Evolutionary conservation across 2,329 filamentous ascomycete species (phyloP).

Genomic region (Hymenoscyphus linearis): DNA sequence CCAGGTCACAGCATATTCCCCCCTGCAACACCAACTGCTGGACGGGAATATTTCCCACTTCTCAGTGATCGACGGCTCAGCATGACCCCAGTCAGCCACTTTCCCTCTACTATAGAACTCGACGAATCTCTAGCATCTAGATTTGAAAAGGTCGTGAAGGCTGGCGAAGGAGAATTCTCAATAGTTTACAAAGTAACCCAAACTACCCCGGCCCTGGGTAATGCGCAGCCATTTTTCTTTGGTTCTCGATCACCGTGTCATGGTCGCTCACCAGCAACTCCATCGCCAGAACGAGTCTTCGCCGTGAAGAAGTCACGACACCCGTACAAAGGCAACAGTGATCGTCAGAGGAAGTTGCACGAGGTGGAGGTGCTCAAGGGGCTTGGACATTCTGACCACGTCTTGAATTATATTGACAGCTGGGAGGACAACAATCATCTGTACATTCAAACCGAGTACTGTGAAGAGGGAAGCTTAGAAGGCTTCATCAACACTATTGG

Average conservation of each 20-base stretch:
- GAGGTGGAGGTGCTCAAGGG: conserved; percentile 76
- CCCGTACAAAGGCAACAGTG: conserved; percentile 69
- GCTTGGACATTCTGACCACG: conserved; percentile 76
- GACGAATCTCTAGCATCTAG: conserved; percentile 68
- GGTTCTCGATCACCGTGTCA: conserved; percentile 42
- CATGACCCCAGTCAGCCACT: conserved; percentile 64
- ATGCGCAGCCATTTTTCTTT: conserved; percentile 36
- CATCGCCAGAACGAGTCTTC: conserved; percentile 60
- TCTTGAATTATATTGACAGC: conserved; percentile 75
- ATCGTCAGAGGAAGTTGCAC: conserved; percentile 76
- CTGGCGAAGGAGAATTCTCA: conserved; percentile 90
- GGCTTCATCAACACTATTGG: conserved; percentile 80
- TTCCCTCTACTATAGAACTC: conserved; percentile 65
- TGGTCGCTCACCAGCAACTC: conserved; percentile 46
- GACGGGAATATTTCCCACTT: conserved; percentile 47
- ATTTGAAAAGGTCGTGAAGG: conserved; percentile 74
- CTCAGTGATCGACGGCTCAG: conserved; percentile 55
- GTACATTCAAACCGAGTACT: conserved; percentile 97
- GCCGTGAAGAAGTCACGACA: conserved; percentile 92
- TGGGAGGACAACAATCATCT: conserved; percentile 85
- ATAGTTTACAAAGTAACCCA: conserved; percentile 77
- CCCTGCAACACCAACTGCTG: conserved; percentile 77
- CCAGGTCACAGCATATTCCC: conserved; percentile 45
- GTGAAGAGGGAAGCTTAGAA: conserved; percentile 87
- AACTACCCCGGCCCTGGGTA: conserved; percentile 32